Evolutionary conservation across 148 eudicot species (phyloP), one percentile per base, ranked within the genome.

Genomic region (Hydrangea macrophylla): DNA sequence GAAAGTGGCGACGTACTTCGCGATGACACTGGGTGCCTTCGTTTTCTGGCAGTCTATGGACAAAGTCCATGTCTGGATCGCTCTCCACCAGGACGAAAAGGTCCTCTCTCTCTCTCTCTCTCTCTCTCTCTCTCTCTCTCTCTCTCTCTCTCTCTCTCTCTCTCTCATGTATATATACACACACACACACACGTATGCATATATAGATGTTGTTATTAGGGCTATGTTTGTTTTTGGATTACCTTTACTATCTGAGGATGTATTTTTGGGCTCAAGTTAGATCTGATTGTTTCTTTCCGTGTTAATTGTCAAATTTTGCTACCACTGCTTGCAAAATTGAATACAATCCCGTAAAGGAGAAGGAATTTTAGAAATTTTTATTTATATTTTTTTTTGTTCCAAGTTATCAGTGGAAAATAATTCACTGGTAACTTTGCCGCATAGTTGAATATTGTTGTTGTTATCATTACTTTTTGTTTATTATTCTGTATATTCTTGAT

Each of bases 1-100:
- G 90, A 89, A 74, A 64, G 65, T 85, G 31, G 79, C 74, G n/a
- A 78, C 92, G 1, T 86, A 80, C 72, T 85, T 87, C 58, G 97
- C 72, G 6, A 90, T 93, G 96, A 68, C 98, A n/a, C 48, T 88
- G 5, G 96, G 95, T 0, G 96, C 96, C 2, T 93, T 88, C 70
- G 31, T 79, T 3, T 93, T 93, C 79, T 90, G 98, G 95, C 83
- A 90, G 26, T 80, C 98, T 9, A 93, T 93, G 98, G 98, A 93
- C 55, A 92, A 82, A 72, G 75, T 93, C 78, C 96, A 93, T 68
- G 95, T 93, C 76, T 90, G 96, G 95, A 90, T 93, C 76, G 96
- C 98, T 64, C 98, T 90, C 62, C 98, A 67, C 74, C 98, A 93
- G 67, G 96, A 93, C 66, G 96, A 88, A 78, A 93, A 93, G 96